Evolutionary conservation across 2,329 filamentous ascomycete species (phyloP).

Genomic region (Alternaria longipes): DNA sequence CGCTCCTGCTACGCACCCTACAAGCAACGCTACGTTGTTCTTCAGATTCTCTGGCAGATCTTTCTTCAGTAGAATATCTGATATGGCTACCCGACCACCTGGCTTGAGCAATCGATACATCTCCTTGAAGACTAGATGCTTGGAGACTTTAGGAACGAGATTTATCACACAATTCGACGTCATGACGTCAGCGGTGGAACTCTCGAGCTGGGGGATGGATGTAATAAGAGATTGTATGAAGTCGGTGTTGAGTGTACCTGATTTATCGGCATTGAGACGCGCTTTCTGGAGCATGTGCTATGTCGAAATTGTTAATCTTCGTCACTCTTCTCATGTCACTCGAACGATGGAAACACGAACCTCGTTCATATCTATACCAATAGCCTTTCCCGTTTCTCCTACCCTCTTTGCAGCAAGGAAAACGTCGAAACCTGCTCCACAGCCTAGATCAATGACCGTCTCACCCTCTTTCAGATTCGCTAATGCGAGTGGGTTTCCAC

Average conservation of each 20-base stretch:
- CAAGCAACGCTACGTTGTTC: conserved; percentile 62
- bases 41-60: conserved; percentile 60
- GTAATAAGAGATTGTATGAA: conserved; percentile 53
- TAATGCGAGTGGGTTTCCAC: conserved; percentile 63
- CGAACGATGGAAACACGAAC: conserved; percentile 38
- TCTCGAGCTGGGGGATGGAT: background rate
- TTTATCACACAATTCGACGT: background rate
- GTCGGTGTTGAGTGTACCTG: conserved; percentile 55
- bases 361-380: conserved; percentile 70
- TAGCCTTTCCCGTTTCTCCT: conserved; percentile 58
- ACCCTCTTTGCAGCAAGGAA: conserved; percentile 64
- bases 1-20: conserved; percentile 69
- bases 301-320: background rate
- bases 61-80: conserved; percentile 66
- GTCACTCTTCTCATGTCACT: background rate
- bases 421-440: conserved; percentile 67
- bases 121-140: conserved; percentile 60
- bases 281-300: conserved; percentile 66
- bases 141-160: conserved; percentile 24
- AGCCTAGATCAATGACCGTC: conserved; percentile 66
- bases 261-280: conserved; percentile 55
- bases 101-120: conserved; percentile 67
- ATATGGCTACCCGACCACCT: conserved; percentile 66
- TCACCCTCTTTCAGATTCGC: conserved; percentile 63
- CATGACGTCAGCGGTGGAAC: background rate